phyloP scores from a whole-genome alignment of 169 alveolate species.

The Besnoitia besnoiti region DNA sequence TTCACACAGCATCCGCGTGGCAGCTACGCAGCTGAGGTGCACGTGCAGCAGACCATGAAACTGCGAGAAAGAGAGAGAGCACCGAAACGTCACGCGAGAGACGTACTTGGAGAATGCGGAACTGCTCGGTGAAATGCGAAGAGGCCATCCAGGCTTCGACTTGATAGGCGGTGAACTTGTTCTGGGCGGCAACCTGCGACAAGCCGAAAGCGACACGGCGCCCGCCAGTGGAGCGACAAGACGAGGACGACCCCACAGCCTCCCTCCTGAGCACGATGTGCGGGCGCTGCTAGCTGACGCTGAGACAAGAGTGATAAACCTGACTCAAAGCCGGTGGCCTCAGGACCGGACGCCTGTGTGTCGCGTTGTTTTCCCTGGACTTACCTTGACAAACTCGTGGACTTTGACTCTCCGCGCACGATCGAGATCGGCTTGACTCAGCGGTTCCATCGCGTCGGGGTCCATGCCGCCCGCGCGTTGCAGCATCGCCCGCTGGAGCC shows the following conservation, averaged over 20 bases:
- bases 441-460: constrained; percentile 23
- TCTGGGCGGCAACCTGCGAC: constrained; percentile 49
- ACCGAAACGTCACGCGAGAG: background rate
- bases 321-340: no score
- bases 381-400: constrained; percentile 35
- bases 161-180: constrained; percentile 54
- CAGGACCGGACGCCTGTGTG: no score
- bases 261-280: background rate
- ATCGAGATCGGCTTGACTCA: constrained; percentile 41
- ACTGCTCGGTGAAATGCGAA: constrained; percentile 44
- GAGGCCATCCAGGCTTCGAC: constrained; percentile 63
- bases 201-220: background rate
- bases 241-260: background rate
- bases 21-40: no score
- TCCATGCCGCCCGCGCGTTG: constrained; percentile 30
- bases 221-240: background rate
- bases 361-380: background rate
- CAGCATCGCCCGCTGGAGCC: constrained; percentile 54
- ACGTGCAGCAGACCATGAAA: no score
- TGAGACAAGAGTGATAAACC: no score
- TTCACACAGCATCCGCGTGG: no score
- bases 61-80: background rate
- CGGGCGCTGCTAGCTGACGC: background rate
- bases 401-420: constrained; percentile 27
- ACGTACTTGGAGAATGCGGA: constrained; percentile 47